Evolutionary conservation across 2,329 filamentous ascomycete genomes (phyloP).

Genomic region (Leptographium radiaticola): DNA sequence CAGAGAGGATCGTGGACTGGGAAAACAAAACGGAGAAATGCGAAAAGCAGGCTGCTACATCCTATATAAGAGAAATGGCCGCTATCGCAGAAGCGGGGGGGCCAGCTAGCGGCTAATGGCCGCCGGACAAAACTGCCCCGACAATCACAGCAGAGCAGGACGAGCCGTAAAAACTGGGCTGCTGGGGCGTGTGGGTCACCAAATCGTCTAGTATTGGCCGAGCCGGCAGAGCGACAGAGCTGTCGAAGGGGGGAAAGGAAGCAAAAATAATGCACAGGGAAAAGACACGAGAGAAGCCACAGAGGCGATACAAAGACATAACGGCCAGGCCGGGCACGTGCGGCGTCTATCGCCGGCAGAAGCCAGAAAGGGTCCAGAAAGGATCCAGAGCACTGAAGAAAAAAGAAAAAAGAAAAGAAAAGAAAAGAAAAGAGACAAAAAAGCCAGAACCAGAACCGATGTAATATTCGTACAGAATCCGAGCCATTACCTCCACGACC

Average conservation of each 20-base stretch:
- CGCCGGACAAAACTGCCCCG: conserved; percentile 5
- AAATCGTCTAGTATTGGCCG: not conserved
- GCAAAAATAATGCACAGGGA: not conserved
- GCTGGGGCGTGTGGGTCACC: not conserved
- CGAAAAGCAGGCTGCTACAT: too few relatives aligned
- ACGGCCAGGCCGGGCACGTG: too few relatives aligned
- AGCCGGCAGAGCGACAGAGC: not conserved
- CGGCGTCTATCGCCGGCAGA: too few relatives aligned
- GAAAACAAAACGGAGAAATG: not conserved
- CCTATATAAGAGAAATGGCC: too few relatives aligned
- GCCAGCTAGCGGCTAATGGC: not conserved
- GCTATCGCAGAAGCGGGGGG: not conserved
- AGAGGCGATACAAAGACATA: too few relatives aligned
- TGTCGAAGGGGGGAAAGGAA: not conserved
- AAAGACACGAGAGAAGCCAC: not conserved
- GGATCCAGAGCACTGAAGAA: not conserved
- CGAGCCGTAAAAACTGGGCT: not conserved
- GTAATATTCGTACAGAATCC: not conserved
- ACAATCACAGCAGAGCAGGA: not conserved
- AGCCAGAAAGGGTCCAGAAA: not conserved
- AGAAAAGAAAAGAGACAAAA: conserved; percentile 1
- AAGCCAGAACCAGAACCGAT: conserved; percentile 12
- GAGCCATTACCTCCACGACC: not conserved
- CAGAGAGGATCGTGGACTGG: not conserved
- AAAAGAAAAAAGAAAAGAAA: conserved; percentile 5